Conservation (phyloP, 2,329 filamentous ascomycete genomes). For the Pochonia chlamydosporia region DNA sequence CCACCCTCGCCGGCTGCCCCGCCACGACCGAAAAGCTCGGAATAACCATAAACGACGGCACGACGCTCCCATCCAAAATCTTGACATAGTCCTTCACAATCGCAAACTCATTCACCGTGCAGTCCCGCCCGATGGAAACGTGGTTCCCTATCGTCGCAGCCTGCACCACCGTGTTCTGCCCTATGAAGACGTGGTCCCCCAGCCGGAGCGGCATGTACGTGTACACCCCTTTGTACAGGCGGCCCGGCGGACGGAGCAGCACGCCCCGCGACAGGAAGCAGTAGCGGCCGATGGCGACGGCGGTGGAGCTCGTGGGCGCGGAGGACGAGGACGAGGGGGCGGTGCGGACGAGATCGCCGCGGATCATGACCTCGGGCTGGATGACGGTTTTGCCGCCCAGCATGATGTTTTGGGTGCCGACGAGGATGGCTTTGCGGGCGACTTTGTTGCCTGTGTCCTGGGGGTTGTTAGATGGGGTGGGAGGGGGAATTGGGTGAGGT, state of each 20-base stretch:
- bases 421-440: constrained; percentile 81
- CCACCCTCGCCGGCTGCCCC: constrained; percentile 69
- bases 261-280: constrained; percentile 78
- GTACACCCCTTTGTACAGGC: constrained; percentile 72
- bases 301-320: constrained; percentile 48
- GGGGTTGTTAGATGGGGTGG: constrained; percentile 3
- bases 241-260: constrained; percentile 75
- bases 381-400: constrained; percentile 95
- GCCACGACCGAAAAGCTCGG: constrained; percentile 91
- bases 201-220: constrained; percentile 87
- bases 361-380: constrained; percentile 88
- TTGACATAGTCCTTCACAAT: constrained; percentile 93
- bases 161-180: constrained; percentile 68
- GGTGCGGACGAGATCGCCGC: constrained; percentile 73
- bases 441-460: constrained; percentile 99
- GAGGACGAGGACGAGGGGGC: constrained; percentile 33
- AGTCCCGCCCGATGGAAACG: constrained; percentile 75
- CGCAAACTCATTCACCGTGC: constrained; percentile 76
- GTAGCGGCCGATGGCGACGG: constrained; percentile 86
- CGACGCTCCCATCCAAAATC: constrained; percentile 76
- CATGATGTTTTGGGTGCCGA: constrained; percentile 96
- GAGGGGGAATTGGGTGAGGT: neutral
- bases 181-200: constrained; percentile 91
- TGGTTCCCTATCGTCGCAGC: constrained; percentile 79
- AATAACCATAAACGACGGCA: constrained; percentile 85